Evolutionary conservation across 2,329 filamentous ascomycete species (phyloP), one percentile per base, ranked within the genome.

Genomic region (Pestalotiopsis sp.): DNA sequence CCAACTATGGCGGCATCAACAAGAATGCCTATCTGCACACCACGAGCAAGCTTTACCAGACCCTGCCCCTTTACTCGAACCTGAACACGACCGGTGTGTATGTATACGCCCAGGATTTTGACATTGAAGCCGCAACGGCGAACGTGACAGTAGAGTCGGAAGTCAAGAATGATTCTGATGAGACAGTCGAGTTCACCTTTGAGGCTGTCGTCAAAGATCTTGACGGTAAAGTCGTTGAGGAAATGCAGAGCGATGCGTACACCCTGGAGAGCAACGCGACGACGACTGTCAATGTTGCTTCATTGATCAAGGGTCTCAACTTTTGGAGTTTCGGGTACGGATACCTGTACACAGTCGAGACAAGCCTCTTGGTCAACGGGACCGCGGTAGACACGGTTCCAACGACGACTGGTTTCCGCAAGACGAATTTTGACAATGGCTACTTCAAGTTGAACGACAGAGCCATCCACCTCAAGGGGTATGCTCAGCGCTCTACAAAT

Each of bases 1-100:
- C 62, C 45, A 65, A 65, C 38, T 65, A 65, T 25, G 62, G 62
- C 17, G 62, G 62, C 39, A 52, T 65, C 38, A 65, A 65, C 62
- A 65, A 65, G 62, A 65, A 65, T 31, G 62, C 45, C 9, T 65
- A 36, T 36, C 13, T 65, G 13, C 39, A 52, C 45, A 38, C 45
- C 45, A 49, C 62, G 4, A 23, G 45, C 23, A 41, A 23, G 12
- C 62, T 65, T 14, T 52, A 65, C 36, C 62, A 65, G 23, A 65
- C 62, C 13, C 11, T 65, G 20, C 62, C 62, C 7, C 27, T 65
- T 14, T 65, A 65, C 25, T 65, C 62, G 12, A 52, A 65, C 39
- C 39, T 65, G 12, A 65, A 65, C 62, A 65, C 62, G 25, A 65
- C 62, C 5, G 62, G 62, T 17, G 62, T 65, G 20, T 65, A 65